These are phyloP conservation scores for Scutellaria galericulata DNA, from an alignment of 257 asterid genomes.

Conservation along the genomic window DNA sequence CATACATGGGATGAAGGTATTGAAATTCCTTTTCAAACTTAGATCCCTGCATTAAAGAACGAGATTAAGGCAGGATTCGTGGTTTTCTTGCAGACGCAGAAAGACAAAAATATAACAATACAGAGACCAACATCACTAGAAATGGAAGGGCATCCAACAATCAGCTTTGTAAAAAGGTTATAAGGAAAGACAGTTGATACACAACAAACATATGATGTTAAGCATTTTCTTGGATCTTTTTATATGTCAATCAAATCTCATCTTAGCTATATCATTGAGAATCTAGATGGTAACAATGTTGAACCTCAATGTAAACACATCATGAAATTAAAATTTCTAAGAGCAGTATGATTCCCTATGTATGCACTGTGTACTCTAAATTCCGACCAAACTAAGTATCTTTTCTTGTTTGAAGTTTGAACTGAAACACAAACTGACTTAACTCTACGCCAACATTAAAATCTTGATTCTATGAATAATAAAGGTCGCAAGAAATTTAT, in stretches of 20 bases:
- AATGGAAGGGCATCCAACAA: not conserved
- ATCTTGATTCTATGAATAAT: too few relatives aligned
- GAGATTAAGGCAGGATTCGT: conserved; percentile 10
- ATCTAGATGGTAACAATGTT: too few relatives aligned
- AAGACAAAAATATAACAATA: not conserved
- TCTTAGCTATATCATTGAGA: too few relatives aligned
- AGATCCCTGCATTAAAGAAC: conserved; percentile 58
- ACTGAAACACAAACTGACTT: not conserved
- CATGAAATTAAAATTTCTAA: not conserved
- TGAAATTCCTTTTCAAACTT: conserved; percentile 51
- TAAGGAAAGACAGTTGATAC: too few relatives aligned
- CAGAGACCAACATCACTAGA: not conserved
- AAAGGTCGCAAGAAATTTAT: too few relatives aligned
- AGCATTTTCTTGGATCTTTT: too few relatives aligned
- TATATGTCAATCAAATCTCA: too few relatives aligned
- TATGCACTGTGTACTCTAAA: not conserved
- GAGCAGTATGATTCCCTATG: not conserved
- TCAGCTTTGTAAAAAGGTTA: not conserved
- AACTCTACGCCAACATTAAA: too few relatives aligned
- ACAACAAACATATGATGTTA: too few relatives aligned
- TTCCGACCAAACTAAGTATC: not conserved
- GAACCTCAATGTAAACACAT: too few relatives aligned
- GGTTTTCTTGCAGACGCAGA: conserved; percentile 8
- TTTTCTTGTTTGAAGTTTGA: not conserved
- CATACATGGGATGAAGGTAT: conserved; percentile 40